These are phyloP conservation scores for Aegle marmelos DNA, from an alignment of 345 rosid species.

Conservation along the genomic window DNA sequence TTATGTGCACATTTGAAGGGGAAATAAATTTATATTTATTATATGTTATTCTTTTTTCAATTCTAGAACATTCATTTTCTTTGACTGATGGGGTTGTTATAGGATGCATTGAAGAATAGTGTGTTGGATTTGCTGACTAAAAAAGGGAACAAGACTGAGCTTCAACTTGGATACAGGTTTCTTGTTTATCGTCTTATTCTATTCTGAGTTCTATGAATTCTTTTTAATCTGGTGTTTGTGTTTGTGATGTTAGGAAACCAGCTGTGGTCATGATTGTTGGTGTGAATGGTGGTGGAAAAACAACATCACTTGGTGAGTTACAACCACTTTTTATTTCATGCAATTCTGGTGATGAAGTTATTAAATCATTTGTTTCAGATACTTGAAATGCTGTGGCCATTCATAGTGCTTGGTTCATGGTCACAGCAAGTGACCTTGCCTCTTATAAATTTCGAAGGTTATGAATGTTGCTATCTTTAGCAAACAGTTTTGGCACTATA, in stretches of 20 bases:
- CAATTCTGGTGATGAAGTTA: background rate
- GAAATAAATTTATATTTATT: background rate
- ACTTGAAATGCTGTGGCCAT: background rate
- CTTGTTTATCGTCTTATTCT: background rate
- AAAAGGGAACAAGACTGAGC: slow-evolving; percentile 75
- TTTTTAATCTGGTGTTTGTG: background rate
- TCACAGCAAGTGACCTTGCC: background rate
- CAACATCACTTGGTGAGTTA: slow-evolving; percentile 89
- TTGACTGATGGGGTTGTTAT: slow-evolving; percentile 1
- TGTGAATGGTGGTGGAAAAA: slow-evolving; percentile 96
- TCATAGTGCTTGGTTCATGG: background rate
- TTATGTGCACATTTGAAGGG: background rate
- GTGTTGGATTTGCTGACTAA: slow-evolving; percentile 67
- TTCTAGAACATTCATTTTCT: background rate
- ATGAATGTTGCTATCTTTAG: background rate
- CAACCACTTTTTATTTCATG: background rate
- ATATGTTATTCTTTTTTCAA: background rate
- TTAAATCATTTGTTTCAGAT: background rate
- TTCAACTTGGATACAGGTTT: slow-evolving; percentile 86
- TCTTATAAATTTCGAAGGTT: background rate
- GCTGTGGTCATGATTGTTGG: slow-evolving; percentile 89
- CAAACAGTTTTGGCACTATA: background rate
- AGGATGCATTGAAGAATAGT: slow-evolving; percentile 82
- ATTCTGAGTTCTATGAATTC: background rate
- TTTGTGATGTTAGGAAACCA: slow-evolving; percentile 61